Evolutionary conservation across 2,329 filamentous ascomycete genomes (phyloP).

Genomic region (Beauveria australis): DNA sequence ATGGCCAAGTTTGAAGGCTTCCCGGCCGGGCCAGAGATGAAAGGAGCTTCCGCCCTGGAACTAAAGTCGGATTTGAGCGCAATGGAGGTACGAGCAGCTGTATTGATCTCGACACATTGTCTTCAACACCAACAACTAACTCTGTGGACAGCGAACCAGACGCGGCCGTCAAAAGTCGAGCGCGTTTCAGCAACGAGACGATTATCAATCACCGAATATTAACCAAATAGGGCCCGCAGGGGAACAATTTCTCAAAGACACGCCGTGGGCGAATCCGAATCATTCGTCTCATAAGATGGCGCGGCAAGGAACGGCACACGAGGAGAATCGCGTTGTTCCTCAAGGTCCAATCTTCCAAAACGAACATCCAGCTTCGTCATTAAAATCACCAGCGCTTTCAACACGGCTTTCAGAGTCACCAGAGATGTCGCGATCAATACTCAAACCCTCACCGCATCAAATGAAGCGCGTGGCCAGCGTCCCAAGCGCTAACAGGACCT

Average conservation of each 20-base stretch:
- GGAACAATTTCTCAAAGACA: constrained; percentile 82
- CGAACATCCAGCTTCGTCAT: background rate
- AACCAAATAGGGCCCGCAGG: constrained; percentile 57
- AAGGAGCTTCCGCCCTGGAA: constrained; percentile 61
- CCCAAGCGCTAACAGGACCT: constrained; percentile 23
- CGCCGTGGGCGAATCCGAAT: constrained; percentile 87
- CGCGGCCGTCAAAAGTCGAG: constrained; percentile 29
- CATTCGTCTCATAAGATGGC: constrained; percentile 57
- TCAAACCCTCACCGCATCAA: constrained; percentile 24
- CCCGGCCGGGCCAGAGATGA: constrained; percentile 83
- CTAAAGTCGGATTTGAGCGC: constrained; percentile 80
- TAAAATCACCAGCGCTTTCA: constrained; percentile 20
- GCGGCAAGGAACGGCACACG: constrained; percentile 21
- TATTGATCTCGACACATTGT: background rate
- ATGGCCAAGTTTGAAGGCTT: constrained; percentile 95
- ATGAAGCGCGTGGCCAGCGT: constrained; percentile 26
- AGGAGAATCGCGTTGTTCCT: constrained; percentile 5
- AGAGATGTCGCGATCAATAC: constrained; percentile 32
- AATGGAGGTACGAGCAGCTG: constrained; percentile 58
- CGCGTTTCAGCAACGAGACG: constrained; percentile 32
- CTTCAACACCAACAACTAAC: background rate
- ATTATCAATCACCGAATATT: constrained; percentile 40
- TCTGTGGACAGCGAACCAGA: constrained; percentile 23
- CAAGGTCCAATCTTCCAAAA: constrained; percentile 9
- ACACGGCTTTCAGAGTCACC: constrained; percentile 31